Base-by-base conservation (phyloP, 306 rosid genomes). In the Amphicarpaea edgeworthii region DNA sequence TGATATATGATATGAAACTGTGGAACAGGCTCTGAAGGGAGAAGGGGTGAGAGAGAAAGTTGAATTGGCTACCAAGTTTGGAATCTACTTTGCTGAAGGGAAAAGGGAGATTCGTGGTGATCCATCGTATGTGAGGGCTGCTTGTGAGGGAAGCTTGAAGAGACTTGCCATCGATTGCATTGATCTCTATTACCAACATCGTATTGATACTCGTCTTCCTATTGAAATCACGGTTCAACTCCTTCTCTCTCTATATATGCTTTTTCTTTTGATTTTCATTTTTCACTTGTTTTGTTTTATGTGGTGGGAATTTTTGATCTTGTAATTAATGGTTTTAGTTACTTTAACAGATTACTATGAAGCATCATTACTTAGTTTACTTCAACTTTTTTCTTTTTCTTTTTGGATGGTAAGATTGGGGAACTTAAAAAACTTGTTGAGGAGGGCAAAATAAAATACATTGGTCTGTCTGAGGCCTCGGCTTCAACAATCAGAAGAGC, bases 101-200 rank as follows among this genome's bases (percentile, higher is more conserved):
- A 75, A 86, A 60, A 12, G 6, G 5, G 88, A 79, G 68, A 6
- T 85, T 0, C 77, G 73, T 17, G 98, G 96, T 3, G 84, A 93
- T 67, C 96, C 98, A 2, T 69, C 58, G 0, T 89, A 87, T n/a
- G 94, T 93, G 14, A 87, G 98, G 63, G 88, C 79, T 1, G 89
- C 98, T 65, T 82, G 88, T 66, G 95, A 90, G 78, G 87, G 58
- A 0, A 93, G 96, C 81, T 78, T 90, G 85, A 84, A 87, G 77
- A 84, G 94, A 5, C 89, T 93, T 7, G 88, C 71, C 1, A 19
- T 90, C 12, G 63, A 85, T 70, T 86, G 46, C 47, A 79, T 93
- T 15, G 93, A 93, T 81, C 98, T 93, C 69, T 93, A 93, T 77
- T 93, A 90, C 79, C 90, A 85, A 62, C 94, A 87, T 60, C 88